phyloP scores from a whole-genome alignment of 164 flowering plant genomes.

The Aristolochia contorta region DNA sequence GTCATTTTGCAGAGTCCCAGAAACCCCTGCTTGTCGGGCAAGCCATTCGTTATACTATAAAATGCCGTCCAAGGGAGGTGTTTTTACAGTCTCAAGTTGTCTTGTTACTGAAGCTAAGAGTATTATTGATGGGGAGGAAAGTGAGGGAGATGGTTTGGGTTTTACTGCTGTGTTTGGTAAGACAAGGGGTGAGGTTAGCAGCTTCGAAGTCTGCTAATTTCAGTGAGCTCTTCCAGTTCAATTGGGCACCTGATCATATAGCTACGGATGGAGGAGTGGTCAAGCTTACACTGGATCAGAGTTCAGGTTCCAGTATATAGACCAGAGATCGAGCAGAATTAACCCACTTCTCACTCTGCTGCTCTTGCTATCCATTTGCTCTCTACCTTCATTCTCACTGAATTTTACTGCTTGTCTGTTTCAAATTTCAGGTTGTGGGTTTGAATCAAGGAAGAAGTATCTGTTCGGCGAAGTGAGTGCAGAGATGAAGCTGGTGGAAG shows the following conservation, averaged over 20 bases:
- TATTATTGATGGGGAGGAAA: not conserved
- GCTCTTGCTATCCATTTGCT: too few species aligned
- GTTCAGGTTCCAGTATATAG: constrained; percentile 16
- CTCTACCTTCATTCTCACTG: not conserved
- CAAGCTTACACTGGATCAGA: constrained; percentile 14
- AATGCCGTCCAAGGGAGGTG: not conserved
- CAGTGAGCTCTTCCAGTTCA: constrained; percentile 21
- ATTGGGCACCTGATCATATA: constrained; percentile 31
- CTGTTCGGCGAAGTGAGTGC: constrained; percentile 29
- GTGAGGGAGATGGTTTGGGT: not conserved
- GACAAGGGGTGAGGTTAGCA: not conserved
- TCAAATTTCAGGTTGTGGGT: constrained; percentile 24
- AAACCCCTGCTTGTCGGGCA: not conserved
- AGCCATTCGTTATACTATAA: not conserved
- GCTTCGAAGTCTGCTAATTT: constrained; percentile 9
- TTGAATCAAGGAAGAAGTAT: constrained; percentile 29
- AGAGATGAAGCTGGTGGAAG: constrained; percentile 30
- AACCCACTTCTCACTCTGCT: not conserved
- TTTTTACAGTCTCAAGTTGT: not conserved
- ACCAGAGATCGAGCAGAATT: too few species aligned
- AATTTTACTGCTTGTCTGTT: not conserved
- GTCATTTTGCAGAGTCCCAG: not conserved
- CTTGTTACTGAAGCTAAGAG: constrained; percentile 1
- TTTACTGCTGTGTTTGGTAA: not conserved
- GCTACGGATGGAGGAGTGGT: constrained; percentile 9